These are phyloP conservation scores for Plectosphaerella sp. DNA, from an alignment of 2,329 filamentous ascomycete species.

Conservation along the genomic window DNA sequence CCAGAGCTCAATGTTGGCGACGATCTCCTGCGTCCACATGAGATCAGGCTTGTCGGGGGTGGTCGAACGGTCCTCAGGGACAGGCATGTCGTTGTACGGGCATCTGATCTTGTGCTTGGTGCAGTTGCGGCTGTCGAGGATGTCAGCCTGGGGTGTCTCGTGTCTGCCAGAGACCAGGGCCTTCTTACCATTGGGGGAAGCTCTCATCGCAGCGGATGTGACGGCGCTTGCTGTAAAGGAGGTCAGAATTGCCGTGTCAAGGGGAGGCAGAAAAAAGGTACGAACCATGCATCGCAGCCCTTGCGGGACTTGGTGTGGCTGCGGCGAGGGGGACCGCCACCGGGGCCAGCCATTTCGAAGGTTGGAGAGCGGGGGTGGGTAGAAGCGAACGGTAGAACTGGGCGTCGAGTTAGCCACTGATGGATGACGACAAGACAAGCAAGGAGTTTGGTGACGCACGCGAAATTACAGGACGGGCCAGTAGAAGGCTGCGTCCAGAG, in stretches of 20 bases:
- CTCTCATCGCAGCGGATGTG: constrained; percentile 98
- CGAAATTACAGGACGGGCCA: constrained; percentile 20
- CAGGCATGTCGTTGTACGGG: constrained; percentile 88
- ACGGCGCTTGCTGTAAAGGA: constrained; percentile 64
- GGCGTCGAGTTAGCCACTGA: constrained; percentile 13
- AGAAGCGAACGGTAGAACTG: constrained; percentile 26
- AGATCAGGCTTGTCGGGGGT: constrained; percentile 64
- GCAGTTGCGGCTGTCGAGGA: constrained; percentile 74
- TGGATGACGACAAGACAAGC: neutral
- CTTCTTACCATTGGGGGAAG: constrained; percentile 86
- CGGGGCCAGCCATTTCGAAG: constrained; percentile 79
- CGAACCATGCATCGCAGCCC: constrained; percentile 87
- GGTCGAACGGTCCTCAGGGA: constrained; percentile 57
- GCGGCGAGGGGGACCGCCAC: constrained; percentile 82
- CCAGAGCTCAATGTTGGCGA: constrained; percentile 78
- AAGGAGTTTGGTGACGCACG: constrained; percentile 17
- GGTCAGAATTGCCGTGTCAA: neutral
- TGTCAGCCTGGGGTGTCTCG: constrained; percentile 14
- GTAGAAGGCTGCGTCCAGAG: constrained; percentile 11
- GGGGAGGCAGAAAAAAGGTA: constrained; percentile 4
- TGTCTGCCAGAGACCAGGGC: neutral
- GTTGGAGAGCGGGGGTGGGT: constrained; percentile 20
- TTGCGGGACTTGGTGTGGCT: constrained; percentile 99
- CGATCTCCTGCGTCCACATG: constrained; percentile 82
- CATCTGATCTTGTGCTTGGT: constrained; percentile 98